Evolutionary conservation across 139 green algal genomes (phyloP).

Genomic region (Zygnema cylindricum): DNA sequence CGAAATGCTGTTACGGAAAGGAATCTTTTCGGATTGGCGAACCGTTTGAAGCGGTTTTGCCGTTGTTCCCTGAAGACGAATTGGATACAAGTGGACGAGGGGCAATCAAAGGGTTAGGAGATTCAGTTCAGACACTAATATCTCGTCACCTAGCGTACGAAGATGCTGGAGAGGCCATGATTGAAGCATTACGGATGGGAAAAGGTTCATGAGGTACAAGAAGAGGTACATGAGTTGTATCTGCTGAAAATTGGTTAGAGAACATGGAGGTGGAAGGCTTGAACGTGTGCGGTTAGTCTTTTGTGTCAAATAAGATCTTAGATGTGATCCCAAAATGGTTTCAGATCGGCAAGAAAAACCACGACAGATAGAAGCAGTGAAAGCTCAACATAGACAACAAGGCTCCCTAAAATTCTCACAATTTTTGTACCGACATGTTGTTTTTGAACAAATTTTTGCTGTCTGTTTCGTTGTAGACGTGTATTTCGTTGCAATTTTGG

Average conservation of each 20-base stretch:
- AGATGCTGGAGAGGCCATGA: slow-evolving; percentile 3
- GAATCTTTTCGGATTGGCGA: not conserved
- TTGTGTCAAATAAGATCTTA: too few relatives aligned
- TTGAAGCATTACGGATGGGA: not conserved
- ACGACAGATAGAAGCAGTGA: too few relatives aligned
- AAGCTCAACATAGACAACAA: too few relatives aligned
- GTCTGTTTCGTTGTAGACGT: not conserved
- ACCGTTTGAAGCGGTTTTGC: slow-evolving; percentile 12
- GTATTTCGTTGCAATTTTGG: too few relatives aligned
- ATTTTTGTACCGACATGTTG: not conserved
- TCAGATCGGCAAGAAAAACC: too few relatives aligned
- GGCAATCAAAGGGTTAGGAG: not conserved
- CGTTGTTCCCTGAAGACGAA: not conserved
- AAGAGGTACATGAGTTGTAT: too few relatives aligned
- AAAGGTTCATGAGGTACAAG: too few relatives aligned
- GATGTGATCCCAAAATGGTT: too few relatives aligned
- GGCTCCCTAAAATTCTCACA: not conserved
- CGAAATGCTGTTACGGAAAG: not conserved
- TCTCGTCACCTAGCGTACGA: not conserved
- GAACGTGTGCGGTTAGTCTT: not conserved
- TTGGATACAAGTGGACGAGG: not conserved
- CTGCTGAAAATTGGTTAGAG: too few relatives aligned
- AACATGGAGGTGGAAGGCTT: not conserved
- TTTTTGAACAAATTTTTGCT: not conserved
- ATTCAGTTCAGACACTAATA: not conserved